Percentiles rank a stretch among this genome's conserved stretches.
Evolutionary conservation across 306 rosid genomes (phyloP).

Genomic region (Quillaja saponaria): DNA sequence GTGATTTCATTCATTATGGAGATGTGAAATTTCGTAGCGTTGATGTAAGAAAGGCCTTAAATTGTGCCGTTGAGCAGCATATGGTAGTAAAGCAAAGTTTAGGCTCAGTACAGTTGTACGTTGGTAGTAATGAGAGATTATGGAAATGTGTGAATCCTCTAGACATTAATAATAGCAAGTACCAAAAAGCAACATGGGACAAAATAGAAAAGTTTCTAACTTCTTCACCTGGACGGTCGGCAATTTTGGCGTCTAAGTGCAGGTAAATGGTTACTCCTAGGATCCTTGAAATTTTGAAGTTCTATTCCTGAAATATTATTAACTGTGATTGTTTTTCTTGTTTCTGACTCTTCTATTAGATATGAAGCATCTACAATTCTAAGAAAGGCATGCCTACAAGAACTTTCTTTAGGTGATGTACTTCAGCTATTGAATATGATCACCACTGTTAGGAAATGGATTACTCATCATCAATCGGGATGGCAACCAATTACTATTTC

Average conservation of each 20-base stretch:
- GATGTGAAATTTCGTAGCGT: constrained; percentile 51
- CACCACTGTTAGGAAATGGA: constrained; percentile 64
- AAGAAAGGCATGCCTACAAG: constrained; percentile 56
- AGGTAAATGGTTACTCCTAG: constrained; percentile 43
- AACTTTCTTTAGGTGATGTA: constrained; percentile 59
- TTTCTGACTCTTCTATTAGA: constrained; percentile 41
- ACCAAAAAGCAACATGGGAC: constrained; percentile 55
- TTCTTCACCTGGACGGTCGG: constrained; percentile 56
- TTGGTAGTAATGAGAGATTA: constrained; percentile 50
- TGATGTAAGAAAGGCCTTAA: constrained; percentile 69
- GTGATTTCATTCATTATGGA: constrained; percentile 67
- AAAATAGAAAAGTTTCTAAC: constrained; percentile 50
- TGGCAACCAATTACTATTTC: constrained; percentile 73
- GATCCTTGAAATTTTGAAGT: constrained; percentile 15
- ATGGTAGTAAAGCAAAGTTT: constrained; percentile 49
- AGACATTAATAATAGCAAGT: constrained; percentile 47
- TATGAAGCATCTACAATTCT: constrained; percentile 64
- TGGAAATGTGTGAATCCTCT: constrained; percentile 72
- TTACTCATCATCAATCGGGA: constrained; percentile 58
- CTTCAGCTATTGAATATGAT: constrained; percentile 69
- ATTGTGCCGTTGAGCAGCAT: constrained; percentile 53
- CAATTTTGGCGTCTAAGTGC: constrained; percentile 62
- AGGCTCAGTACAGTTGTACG: constrained; percentile 60
- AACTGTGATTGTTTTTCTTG: neutral
- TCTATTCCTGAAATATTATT: constrained; percentile 9